Base-by-base conservation (phyloP, 2,329 filamentous ascomycete species). In the Penicillium sp. region DNA sequence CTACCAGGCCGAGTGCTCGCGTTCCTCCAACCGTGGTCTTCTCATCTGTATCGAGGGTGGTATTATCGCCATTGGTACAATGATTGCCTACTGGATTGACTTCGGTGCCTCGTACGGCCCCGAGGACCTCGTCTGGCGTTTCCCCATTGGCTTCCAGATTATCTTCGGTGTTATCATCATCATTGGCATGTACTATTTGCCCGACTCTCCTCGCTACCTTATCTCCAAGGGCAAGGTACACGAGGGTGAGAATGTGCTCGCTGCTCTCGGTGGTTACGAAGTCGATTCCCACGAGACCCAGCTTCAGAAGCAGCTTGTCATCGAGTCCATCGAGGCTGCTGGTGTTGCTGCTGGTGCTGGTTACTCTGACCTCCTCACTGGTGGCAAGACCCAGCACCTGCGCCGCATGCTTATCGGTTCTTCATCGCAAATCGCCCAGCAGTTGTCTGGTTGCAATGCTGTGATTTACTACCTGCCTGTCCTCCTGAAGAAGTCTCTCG, bases 261-360 rank as follows among this genome's bases (percentile, higher is more conserved):
- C 76, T 12, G 75, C 75, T 6, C 71, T 80, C 5, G 68, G 67
- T 41, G 74, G 73, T 10, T 62, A 64, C 22, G 58, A 77, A 41
- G 54, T 77, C 5, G 74, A 82, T 41, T 75, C 78, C 54, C 69
- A 73, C 8, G 77, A 83, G 60, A 82, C 81, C 3, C 72, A 76
- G 40, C 61, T 76, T 9, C 79, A 86, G 66, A 76, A 78, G 58
- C 78, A 83, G 46, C 80, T 85, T 1, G 82, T 86, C n/a, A 69
- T 81, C n/a, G 84, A 89, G 59, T 82, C 78, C 1, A 81, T 86
- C 53, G 73, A 75, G 35, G 78, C 78, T 83, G 83, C 3, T 79
- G 82, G 79, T 81, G 57, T 66, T 45, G 63, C 71, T 40, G 70
- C 74, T 22, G 74, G 75, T 64, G 74, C 64, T 33, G 57, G 55